A percentile compares a stretch with the other conserved stretches of the same genome.
Evolutionary conservation across 441 rosid genomes (phyloP).

Genomic region (Syzygium syzygioides): DNA sequence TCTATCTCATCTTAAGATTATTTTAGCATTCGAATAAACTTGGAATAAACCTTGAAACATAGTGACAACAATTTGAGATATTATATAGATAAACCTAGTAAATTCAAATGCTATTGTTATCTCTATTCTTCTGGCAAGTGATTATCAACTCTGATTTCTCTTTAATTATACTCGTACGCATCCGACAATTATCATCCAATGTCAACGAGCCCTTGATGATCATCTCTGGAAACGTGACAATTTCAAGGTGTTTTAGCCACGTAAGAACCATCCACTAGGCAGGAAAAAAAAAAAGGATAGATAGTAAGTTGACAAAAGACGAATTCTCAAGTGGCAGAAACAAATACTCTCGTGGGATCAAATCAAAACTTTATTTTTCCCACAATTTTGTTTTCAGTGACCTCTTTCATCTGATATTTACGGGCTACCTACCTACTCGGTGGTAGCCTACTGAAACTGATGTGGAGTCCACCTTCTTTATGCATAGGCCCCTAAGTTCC

Average conservation of each 20-base stretch:
- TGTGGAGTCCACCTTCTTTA: too few relatives aligned
- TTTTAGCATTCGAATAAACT: background rate
- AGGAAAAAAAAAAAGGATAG: accelerated
- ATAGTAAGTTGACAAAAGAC: background rate
- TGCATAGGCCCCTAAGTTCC: too few relatives aligned
- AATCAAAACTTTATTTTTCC: background rate
- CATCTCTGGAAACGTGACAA: background rate
- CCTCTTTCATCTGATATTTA: background rate
- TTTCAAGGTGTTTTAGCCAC: background rate
- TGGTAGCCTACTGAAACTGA: too few relatives aligned
- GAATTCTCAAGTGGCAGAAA: too few relatives aligned
- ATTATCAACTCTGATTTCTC: background rate
- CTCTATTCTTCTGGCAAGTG: accelerated
- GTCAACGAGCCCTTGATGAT: background rate
- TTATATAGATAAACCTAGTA: background rate
- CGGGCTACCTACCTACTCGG: too few relatives aligned
- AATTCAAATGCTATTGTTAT: background rate
- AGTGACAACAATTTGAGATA: accelerated
- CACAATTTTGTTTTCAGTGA: background rate
- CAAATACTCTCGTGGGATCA: background rate
- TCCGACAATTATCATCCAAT: background rate
- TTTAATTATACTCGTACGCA: background rate
- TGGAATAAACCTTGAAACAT: background rate
- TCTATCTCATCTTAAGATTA: background rate
- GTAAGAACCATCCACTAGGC: background rate